Evolutionary conservation across 306 rosid genomes (phyloP).

Genomic region (Prinsepia uniflora): DNA sequence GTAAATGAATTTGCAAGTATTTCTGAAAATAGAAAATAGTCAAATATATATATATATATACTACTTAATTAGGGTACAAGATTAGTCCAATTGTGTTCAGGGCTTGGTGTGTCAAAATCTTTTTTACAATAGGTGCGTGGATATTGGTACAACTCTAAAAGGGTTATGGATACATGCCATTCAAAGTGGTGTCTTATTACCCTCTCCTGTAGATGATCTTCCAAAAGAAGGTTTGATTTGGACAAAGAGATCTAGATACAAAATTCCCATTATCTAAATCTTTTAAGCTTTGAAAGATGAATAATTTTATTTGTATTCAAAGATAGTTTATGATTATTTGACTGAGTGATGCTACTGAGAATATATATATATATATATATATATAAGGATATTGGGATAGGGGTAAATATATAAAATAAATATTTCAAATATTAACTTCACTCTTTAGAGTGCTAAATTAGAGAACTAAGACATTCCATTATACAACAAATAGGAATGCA

Average conservation of each 20-base stretch:
- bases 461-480: too few species aligned
- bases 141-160: background rate
- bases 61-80: background rate
- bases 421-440: too few species aligned
- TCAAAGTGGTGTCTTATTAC: constrained; percentile 1
- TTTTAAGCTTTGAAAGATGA: background rate
- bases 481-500: too few species aligned
- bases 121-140: background rate
- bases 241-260: background rate
- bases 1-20: background rate
- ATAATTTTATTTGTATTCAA: too few species aligned
- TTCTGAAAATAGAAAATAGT: background rate
- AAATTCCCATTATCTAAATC: background rate
- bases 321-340: too few species aligned
- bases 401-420: too few species aligned
- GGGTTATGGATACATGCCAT: background rate
- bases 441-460: too few species aligned
- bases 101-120: constrained; percentile 9
- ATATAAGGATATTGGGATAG: too few species aligned
- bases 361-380: too few species aligned
- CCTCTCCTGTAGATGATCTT: background rate
- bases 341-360: too few species aligned
- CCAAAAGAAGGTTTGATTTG: background rate
- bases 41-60: background rate
- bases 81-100: too few species aligned